Evolutionary conservation across 768 basidiomycete species (phyloP), one percentile per base, ranked within the genome.

Genomic region (Lactarius vividus): DNA sequence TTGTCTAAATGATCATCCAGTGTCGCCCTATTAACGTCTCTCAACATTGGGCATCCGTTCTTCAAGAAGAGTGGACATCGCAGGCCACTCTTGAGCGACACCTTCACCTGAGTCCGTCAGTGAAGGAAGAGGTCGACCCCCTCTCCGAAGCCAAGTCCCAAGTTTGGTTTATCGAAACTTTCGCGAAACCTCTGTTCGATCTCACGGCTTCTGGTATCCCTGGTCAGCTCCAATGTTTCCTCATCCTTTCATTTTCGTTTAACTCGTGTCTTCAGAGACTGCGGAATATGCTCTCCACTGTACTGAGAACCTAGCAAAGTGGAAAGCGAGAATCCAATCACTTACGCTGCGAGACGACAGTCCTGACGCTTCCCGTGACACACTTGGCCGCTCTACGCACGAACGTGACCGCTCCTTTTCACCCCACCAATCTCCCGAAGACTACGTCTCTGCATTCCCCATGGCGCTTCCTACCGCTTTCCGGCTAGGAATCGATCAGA

Each of bases 1-100:
- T 42, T 37, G 33, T 63, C 28, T 64, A 35, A 69, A 33, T 5
- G 7, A 40, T 57, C 61, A 46, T 62, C 61, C 56, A 98, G 96
- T 89, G 89, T 69, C 94, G 96, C 23, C 96, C 97, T 1, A 91
- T 93, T 69, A 80, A 85, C n/a, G 92, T 97, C 16, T 93, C 94
- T 3, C 86, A 91, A 72, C 88, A 93, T 69, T 99, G 97, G 97
- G 94, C 95, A 9, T 81, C 85, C 16, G 94, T 92, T 2, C 77
- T 99, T 44, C 85, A 89, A 77, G 82, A 88, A 61, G 97, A 99
- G 78, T 98, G 97, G 97, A 82, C 85, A 9, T 86, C 85, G 13
- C 97, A 99, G 75, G 91, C 94, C 2, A 79, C 82, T n/a, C 83
- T 98, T 4, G 97, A 99, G 75, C 82, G 85, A 68, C 84, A 87